A percentile compares a stretch with the other conserved stretches of the same genome.
phyloP scores from a whole-genome alignment of 2,329 filamentous ascomycete species.

The Aspergillus fijiensis region DNA sequence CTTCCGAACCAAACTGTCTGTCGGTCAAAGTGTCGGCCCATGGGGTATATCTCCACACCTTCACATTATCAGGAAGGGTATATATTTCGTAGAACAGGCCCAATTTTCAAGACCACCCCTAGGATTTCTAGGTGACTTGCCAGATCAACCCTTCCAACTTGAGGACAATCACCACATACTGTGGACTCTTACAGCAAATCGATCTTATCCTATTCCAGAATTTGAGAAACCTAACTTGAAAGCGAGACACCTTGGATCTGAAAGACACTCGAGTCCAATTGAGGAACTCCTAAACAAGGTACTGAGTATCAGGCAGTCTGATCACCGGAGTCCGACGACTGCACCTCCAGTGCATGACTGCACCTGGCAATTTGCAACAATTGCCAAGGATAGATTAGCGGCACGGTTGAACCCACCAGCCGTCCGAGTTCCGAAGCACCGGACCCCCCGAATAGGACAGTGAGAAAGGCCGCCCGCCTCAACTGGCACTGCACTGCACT shows the following conservation, averaged over 20 bases:
- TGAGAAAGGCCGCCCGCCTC: not conserved
- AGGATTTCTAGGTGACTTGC: not conserved
- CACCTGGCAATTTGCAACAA: not conserved
- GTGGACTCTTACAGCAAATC: too few relatives aligned
- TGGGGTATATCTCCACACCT: constrained; percentile 11
- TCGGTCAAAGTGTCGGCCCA: constrained; percentile 14
- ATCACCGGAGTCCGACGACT: not conserved
- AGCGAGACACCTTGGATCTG: too few relatives aligned
- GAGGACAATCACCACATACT: too few relatives aligned
- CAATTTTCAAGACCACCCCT: not conserved
- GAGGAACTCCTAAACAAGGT: too few relatives aligned
- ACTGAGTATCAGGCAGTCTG: too few relatives aligned
- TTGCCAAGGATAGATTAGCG: not conserved
- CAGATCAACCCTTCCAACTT: not conserved
- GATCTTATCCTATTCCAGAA: too few relatives aligned
- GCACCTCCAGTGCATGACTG: not conserved
- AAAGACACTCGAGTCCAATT: too few relatives aligned
- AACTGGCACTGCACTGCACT: too few relatives aligned
- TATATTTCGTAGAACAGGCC: constrained; percentile 10
- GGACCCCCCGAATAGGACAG: not conserved
- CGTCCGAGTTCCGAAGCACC: not conserved
- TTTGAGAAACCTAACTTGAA: too few relatives aligned
- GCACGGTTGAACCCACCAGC: not conserved
- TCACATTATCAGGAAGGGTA: not conserved
- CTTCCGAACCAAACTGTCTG: constrained; percentile 19